Evolutionary conservation across 2,329 filamentous ascomycete genomes (phyloP).

Genomic region (Pseudogymnoascus sp.): DNA sequence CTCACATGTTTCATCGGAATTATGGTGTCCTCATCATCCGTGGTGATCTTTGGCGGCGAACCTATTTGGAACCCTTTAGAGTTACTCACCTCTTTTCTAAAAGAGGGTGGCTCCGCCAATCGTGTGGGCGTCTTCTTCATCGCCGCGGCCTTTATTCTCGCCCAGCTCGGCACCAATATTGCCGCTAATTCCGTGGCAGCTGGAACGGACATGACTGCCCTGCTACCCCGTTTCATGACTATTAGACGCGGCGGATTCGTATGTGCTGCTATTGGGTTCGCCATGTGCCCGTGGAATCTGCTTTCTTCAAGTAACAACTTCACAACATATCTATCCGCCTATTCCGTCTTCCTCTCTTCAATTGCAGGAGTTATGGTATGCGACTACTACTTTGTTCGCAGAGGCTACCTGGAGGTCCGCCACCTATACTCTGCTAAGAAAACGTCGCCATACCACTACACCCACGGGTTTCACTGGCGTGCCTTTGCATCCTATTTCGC

Average conservation of each 20-base stretch:
- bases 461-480: conserved; percentile 69
- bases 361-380: conserved; percentile 85
- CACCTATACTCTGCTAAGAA: conserved; percentile 69
- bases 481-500: conserved; percentile 75
- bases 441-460: conserved; percentile 66
- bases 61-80: conserved; percentile 68
- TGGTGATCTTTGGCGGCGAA: conserved; percentile 55
- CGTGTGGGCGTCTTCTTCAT: conserved; percentile 73
- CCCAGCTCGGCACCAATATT: conserved; percentile 83
- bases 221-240: conserved; percentile 71
- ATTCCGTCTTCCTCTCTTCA: conserved; percentile 87
- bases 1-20: conserved; percentile 81
- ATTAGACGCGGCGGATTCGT: conserved; percentile 85
- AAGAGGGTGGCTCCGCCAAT: conserved; percentile 54
- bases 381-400: conserved; percentile 83
- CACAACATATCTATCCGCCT: conserved; percentile 84
- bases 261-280: conserved; percentile 70
- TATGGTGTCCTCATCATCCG: conserved; percentile 65
- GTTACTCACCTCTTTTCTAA: conserved; percentile 59
- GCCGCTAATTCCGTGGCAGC: conserved; percentile 80
- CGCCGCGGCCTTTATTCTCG: conserved; percentile 62
- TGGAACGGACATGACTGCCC: conserved; percentile 67
- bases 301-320: conserved; percentile 72
- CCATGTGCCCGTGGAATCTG: conserved; percentile 82
- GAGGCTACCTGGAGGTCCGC: conserved; percentile 70